Conservation (phyloP, 2,329 filamentous ascomycete genomes). For the Phialemonium atrogriseum region DNA sequence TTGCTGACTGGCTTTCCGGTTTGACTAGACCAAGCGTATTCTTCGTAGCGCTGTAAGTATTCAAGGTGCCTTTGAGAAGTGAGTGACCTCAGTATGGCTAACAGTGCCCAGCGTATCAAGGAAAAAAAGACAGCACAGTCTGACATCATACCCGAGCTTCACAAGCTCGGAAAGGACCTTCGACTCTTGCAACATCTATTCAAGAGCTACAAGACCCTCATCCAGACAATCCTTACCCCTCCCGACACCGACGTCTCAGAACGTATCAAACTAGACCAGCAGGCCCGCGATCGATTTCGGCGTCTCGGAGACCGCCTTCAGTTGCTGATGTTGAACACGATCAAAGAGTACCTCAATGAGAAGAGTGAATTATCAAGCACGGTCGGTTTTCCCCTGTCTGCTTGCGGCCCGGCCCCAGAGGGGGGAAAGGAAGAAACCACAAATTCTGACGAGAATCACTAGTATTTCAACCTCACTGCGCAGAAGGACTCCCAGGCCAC, state of each 20-base stretch:
- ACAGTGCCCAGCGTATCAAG: not conserved
- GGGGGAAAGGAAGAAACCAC: too few species aligned
- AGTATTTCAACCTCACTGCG: slow-evolving; percentile 73
- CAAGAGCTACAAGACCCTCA: slow-evolving; percentile 50
- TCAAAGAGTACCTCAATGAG: slow-evolving; percentile 56
- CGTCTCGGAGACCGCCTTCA: slow-evolving; percentile 50
- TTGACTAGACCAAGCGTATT: too few species aligned
- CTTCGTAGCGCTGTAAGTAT: too few species aligned
- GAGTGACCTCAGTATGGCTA: not conserved
- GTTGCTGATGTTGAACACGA: slow-evolving; percentile 53
- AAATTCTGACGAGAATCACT: too few species aligned
- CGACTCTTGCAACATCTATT: slow-evolving; percentile 53
- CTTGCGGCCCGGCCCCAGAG: too few species aligned
- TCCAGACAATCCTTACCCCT: slow-evolving; percentile 44
- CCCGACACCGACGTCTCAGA: slow-evolving; percentile 13
- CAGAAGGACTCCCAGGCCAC: slow-evolving; percentile 68
- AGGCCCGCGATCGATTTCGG: slow-evolving; percentile 49
- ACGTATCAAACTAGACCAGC: slow-evolving; percentile 34
- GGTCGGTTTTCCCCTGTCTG: slow-evolving; percentile 30
- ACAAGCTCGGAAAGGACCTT: slow-evolving; percentile 52
- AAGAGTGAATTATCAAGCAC: slow-evolving; percentile 63
- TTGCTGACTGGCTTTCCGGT: too few species aligned
- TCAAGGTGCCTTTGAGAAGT: too few species aligned
- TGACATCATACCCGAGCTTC: slow-evolving; percentile 48
- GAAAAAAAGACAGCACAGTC: slow-evolving; percentile 25